A percentile compares a stretch with the other conserved stretches of the same genome.
Conservation (phyloP, 192 early-diverging fungal genomes). For the Oehlia diaphana region DNA sequence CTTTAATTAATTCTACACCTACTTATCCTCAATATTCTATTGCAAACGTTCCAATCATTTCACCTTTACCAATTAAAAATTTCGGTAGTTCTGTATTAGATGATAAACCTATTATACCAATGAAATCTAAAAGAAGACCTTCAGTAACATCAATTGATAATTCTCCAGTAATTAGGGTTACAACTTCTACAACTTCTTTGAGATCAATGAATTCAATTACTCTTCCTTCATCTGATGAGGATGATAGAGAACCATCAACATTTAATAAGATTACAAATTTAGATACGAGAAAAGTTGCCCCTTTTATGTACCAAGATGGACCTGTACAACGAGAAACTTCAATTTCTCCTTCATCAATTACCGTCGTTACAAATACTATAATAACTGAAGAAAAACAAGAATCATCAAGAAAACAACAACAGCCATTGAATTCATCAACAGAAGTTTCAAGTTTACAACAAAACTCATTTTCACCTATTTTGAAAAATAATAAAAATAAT, state of each 20-base stretch:
- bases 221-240: background rate
- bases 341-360: no score
- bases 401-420: background rate
- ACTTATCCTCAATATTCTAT: background rate
- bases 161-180: background rate
- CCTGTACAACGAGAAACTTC: background rate
- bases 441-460: no score
- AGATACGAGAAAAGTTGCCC: background rate
- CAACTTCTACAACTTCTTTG: constrained; percentile 1
- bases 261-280: background rate
- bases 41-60: background rate
- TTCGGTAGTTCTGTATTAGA: background rate
- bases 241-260: background rate
- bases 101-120: background rate
- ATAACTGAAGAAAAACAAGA: background rate
- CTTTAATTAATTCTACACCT: background rate
- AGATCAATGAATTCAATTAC: background rate
- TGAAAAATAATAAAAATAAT: background rate
- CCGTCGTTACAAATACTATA: background rate
- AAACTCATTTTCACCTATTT: no score
- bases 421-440: background rate
- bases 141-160: background rate
- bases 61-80: background rate
- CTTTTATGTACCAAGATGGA: background rate
- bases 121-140: background rate